Percentiles rank a stretch among this genome's conserved stretches.
phyloP scores from a whole-genome alignment of 371 early-diverging fungal species.

The Syncephalis fuscata region DNA sequence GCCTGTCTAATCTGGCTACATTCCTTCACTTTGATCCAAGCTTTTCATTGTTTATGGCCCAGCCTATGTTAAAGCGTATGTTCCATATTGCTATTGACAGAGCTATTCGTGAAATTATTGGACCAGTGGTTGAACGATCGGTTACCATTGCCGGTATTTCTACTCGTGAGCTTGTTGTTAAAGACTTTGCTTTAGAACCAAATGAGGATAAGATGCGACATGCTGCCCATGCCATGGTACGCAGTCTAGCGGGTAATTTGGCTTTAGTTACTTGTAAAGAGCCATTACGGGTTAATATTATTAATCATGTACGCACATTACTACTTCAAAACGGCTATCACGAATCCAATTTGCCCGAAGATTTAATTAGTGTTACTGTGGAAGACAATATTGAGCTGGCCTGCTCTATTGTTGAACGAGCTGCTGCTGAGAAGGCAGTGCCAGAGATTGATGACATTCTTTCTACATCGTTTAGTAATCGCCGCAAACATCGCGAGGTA shows the following conservation, averaged over 20 bases:
- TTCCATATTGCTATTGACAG: slow-evolving; percentile 75
- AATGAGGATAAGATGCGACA: slow-evolving; percentile 84
- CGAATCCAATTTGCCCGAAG: slow-evolving; percentile 36
- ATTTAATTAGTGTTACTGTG: slow-evolving; percentile 58
- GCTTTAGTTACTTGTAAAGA: slow-evolving; percentile 89
- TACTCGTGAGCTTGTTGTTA: slow-evolving; percentile 74
- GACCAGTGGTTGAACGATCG: slow-evolving; percentile 79
- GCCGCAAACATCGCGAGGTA: slow-evolving; percentile 72
- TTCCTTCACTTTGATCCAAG: slow-evolving; percentile 55
- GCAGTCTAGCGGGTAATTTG: slow-evolving; percentile 62
- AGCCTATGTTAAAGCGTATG: slow-evolving; percentile 66
- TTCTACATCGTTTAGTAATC: slow-evolving; percentile 34
- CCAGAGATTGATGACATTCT: slow-evolving; percentile 73
- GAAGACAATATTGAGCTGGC: slow-evolving; percentile 84
- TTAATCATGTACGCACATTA: slow-evolving; percentile 49
- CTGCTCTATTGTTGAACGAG: slow-evolving; percentile 80
- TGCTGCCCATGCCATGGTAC: slow-evolving; percentile 88
- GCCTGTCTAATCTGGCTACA: slow-evolving; percentile 39
- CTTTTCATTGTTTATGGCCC: slow-evolving; percentile 49
- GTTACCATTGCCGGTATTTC: slow-evolving; percentile 82
- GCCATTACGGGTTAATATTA: slow-evolving; percentile 77
- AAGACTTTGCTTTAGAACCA: slow-evolving; percentile 88
- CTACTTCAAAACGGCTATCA: slow-evolving; percentile 68
- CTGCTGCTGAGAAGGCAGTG: slow-evolving; percentile 80
- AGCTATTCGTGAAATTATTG: slow-evolving; percentile 67